Conservation (phyloP, 345 rosid species). For the Salix koriyanagi region DNA sequence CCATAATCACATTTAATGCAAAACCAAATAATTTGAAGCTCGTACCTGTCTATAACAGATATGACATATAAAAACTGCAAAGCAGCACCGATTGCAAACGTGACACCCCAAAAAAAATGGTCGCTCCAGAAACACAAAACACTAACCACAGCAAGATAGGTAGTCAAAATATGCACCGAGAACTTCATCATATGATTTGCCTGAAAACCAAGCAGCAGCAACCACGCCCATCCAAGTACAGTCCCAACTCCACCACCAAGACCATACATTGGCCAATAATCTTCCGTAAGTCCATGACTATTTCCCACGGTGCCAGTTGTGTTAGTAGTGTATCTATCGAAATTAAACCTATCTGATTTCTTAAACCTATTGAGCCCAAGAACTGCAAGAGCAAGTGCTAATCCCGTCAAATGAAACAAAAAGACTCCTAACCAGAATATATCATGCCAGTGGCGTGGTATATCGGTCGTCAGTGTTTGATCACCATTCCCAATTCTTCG, state of each 20-base stretch:
- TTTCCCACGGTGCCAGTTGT: conserved; percentile 24
- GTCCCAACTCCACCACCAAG: conserved; percentile 76
- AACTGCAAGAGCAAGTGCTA: conserved; percentile 55
- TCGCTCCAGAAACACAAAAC: conserved; percentile 84
- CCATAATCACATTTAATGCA: neutral
- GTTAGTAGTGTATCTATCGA: conserved; percentile 51
- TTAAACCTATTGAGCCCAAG: conserved; percentile 76
- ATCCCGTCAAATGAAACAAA: conserved; percentile 55
- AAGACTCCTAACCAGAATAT: conserved; percentile 84
- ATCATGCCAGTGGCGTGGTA: conserved; percentile 78
- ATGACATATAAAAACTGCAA: conserved; percentile 92
- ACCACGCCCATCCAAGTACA: conserved; percentile 71
- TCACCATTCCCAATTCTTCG: conserved; percentile 44
- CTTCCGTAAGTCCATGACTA: conserved; percentile 59
- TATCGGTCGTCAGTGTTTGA: conserved; percentile 40
- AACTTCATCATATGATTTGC: conserved; percentile 86
- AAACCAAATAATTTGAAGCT: neutral
- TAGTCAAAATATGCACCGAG: conserved; percentile 82
- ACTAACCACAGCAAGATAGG: conserved; percentile 86
- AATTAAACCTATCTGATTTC: conserved; percentile 66
- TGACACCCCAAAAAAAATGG: conserved; percentile 68
- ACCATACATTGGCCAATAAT: conserved; percentile 87
- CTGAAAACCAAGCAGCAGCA: conserved; percentile 65
- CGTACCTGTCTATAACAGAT: conserved; percentile 92
- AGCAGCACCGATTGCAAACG: conserved; percentile 72